Percentiles rank a stretch among this genome's conserved stretches.
Conservation (phyloP, 768 basidiomycete genomes). For the Russula compacta region DNA sequence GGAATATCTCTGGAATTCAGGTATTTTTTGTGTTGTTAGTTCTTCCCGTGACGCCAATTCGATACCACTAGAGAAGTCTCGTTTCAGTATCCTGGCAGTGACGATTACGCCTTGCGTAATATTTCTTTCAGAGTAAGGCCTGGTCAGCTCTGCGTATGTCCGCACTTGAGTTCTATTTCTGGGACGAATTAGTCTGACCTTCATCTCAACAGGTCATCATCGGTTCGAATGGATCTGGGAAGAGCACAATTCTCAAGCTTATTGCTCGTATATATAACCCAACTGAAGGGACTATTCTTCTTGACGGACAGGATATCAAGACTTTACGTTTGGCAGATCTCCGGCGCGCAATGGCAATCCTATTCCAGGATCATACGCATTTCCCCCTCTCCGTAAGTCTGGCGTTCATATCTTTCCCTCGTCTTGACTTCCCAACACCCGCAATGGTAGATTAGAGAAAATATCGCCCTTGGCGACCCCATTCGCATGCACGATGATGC, state of each 20-base stretch:
- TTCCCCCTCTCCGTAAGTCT: conserved; percentile 63
- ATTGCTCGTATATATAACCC: conserved; percentile 64
- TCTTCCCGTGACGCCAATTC: conserved; percentile 20
- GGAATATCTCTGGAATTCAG: conserved; percentile 53
- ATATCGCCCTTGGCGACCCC: conserved; percentile 69
- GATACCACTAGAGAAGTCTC: conserved; percentile 46
- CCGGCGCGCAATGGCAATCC: conserved; percentile 56
- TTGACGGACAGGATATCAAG: conserved; percentile 55
- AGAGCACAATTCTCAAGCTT: conserved; percentile 73
- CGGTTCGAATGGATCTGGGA: conserved; percentile 69
- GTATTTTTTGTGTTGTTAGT: conserved; percentile 26
- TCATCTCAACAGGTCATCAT: conserved; percentile 51
- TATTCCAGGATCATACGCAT: conserved; percentile 77
- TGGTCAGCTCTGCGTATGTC: conserved; percentile 65
- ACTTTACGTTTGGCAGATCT: conserved; percentile 55
- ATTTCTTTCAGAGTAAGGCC: conserved; percentile 61
- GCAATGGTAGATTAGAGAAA: conserved; percentile 53
- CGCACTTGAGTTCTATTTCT: not conserved
- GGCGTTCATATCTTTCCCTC: not conserved
- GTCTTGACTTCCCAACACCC: not conserved
- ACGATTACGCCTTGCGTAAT: conserved; percentile 43
- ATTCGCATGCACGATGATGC: conserved; percentile 41
- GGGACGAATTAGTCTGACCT: not conserved
- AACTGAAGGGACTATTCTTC: conserved; percentile 55
- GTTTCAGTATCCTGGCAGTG: conserved; percentile 55